Base-by-base conservation (phyloP, 371 early-diverging fungal genomes). In the Mucor saturninus region DNA sequence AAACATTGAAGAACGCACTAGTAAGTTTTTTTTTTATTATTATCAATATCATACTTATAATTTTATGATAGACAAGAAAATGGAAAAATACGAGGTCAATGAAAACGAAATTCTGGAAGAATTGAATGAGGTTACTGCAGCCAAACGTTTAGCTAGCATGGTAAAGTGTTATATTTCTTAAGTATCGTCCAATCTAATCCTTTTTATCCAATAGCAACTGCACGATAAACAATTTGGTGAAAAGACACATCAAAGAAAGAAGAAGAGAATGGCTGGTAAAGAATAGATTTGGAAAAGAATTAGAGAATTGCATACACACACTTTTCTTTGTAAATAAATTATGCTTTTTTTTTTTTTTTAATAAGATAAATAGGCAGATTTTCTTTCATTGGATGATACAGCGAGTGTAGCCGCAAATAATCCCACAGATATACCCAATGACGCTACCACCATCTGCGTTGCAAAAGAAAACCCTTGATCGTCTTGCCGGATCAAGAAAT, bases 71-170 rank as follows among this genome's bases (percentile, higher is more conserved):
- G 93, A 90, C 62, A 90, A 88, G 63, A 85, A 91, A 65, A 76
- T 98, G 84, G 87, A 83, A 29, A 91, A 94, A 61, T 89, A 83
- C 63, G 71, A 79, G n/a, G 74, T 95, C 2, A 60, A 80, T 6
- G 98, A 98, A 68, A 87, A 88, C 57, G 87, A 86, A 31, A 91
- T 95, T 2, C 66, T 95, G 35, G 93, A 94, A 13, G 70, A 86
- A 5, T 72, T 99, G 64, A 86, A 85, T 54, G 91, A 91, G 67
- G 98, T 99, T 2, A 76, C 89, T 9, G 77, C 91, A 0, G 99
- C 99, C 6, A 95, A 94, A 68, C 85, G 98, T 2, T 87, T 87
- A 10, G 98, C 99, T 1, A 89, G 83, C 26, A 89, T 96, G 95
- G 89, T 88, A 87, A 62, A 64, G 21, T 21, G 21, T 21, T 61